Evolutionary conservation across 1,284 basidiomycete species (phyloP), one percentile per base, ranked within the genome.

Genomic region (Xerocomus minutiporus): DNA sequence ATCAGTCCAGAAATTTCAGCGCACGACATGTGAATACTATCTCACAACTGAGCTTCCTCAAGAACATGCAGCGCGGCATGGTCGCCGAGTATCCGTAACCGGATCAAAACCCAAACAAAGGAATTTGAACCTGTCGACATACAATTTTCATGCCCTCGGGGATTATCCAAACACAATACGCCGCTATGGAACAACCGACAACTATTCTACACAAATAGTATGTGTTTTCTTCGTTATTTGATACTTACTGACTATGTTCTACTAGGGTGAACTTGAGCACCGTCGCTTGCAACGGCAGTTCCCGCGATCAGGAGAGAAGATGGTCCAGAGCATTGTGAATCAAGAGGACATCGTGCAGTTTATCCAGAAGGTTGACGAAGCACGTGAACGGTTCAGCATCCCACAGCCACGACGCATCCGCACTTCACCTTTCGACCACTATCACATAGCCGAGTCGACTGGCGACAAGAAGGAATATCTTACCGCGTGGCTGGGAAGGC

Each of bases 141-240:
- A 53, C 17, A 40, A 48, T 2, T 45, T 9, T 13, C 42, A 53
- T 25, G 7, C 28, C 2, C 49, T 73, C 0, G 64, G 62, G 0
- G 65, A 74, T 48, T 71, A 71, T 53, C 36, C 59, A 0, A 28
- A 31, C 4, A 57, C 61, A 2, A 71, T 75, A 17, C 45, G 40
- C 0, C 34, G 12, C 1, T 61, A 57, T 41, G 36, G 50, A 1
- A 46, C 29, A 12, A 46, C 36, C 7, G 47, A 47, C n/a, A 47
- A 20, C 12, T 47, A 47, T 8, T 12, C 46, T 4, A 38, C 46
- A 11, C 46, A 46, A 36, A 17, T 7, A 5, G 45, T 46, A 23
- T n/a, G 31, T 34, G 7, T 7, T 32, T 13, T 31, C 26, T 26
- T 26, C 3, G 26, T 31, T 31, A 5, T 6, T n/a, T 35, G 34